A percentile compares a stretch with the other conserved stretches of the same genome.
Conservation (phyloP, 371 early-diverging fungal genomes). For the Lichtheimia ramosa region DNA sequence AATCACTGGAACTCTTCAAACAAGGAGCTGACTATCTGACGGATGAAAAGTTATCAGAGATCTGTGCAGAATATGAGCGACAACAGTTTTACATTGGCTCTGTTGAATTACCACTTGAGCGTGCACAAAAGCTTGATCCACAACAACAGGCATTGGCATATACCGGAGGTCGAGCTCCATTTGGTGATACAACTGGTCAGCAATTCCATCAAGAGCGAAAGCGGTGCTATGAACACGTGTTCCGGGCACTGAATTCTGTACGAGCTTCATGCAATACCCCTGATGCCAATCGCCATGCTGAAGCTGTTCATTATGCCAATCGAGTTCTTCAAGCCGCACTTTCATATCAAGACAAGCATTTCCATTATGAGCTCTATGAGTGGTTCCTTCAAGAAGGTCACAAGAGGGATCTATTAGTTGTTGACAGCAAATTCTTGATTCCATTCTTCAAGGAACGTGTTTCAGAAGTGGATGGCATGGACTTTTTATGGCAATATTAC, state of each 20-base stretch:
- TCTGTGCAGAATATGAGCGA: constrained; percentile 54
- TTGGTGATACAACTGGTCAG: constrained; percentile 25
- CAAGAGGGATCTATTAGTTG: constrained; percentile 27
- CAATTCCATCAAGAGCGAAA: constrained; percentile 36
- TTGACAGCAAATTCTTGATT: constrained; percentile 61
- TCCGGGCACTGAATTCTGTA: constrained; percentile 29
- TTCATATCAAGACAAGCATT: constrained; percentile 55
- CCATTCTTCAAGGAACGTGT: constrained; percentile 65
- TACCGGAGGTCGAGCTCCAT: constrained; percentile 36
- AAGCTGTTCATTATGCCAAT: constrained; percentile 10
- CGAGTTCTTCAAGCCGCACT: constrained; percentile 45
- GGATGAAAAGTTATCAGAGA: constrained; percentile 57
- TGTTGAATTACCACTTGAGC: constrained; percentile 68
- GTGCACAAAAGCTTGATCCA: constrained; percentile 69
- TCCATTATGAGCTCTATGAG: constrained; percentile 70
- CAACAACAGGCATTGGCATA: constrained; percentile 52
- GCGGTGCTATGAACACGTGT: constrained; percentile 47
- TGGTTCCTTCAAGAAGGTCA: constrained; percentile 53
- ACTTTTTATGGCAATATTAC: constrained; percentile 79
- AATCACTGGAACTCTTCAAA: constrained; percentile 64
- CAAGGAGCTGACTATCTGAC: constrained; percentile 35
- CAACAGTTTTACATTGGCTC: constrained; percentile 60
- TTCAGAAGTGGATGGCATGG: constrained; percentile 44
- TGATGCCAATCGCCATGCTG: background rate
- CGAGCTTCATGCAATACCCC: background rate